Base-by-base conservation (phyloP, 176 grass and related monocot species). In the Eremochloa ophiuroides region DNA sequence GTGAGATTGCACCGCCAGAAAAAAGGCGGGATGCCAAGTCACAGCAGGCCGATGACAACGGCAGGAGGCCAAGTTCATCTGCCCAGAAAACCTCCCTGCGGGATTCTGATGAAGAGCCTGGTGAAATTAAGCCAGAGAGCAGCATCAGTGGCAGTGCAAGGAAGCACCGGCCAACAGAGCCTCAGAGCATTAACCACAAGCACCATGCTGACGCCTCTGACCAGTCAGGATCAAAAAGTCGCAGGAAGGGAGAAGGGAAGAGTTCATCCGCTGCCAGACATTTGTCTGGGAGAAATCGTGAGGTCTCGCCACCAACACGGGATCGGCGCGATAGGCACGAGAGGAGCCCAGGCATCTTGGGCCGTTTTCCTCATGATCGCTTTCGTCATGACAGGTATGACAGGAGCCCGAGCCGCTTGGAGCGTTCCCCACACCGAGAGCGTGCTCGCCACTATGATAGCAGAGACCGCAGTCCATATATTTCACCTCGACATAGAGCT, bases 121-220 rank as follows among this genome's bases (percentile, higher is more conserved):
- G 90, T 20, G 96, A 95, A 78, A 93, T 91, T 80, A 93, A 91
- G 82, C 82, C 86, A 63, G 96, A 95, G 37, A 77, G 81, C 78
- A 95, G 91, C 79, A 86, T 61, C 43, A 91, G 72, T 53, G 85
- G 74, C 66, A 85, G 83, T 26, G 50, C 58, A 28, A 86, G 80
- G 83, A 89, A 87, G 73, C 86, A 58, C 77, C 33, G 67, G 59
- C 80, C 71, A 10, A 15, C 39, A 22, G 83, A 98, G 53, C 83
- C 75, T 47, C 88, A 94, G 66, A 89, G 65, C 77, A 89, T 61
- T 12, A 82, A 71, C 43, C 77, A 80, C 72, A 94, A 87, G 78
- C 87, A 91, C 56, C 84, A 89, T 62, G 27, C 44, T 33, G 84
- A 87, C n/a, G 22, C 59, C 20, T 59, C 29, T 80, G 85, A 85